These are phyloP conservation scores for Aspergillus sp. DNA, from an alignment of 2,329 filamentous ascomycete genomes.

Conservation along the genomic window DNA sequence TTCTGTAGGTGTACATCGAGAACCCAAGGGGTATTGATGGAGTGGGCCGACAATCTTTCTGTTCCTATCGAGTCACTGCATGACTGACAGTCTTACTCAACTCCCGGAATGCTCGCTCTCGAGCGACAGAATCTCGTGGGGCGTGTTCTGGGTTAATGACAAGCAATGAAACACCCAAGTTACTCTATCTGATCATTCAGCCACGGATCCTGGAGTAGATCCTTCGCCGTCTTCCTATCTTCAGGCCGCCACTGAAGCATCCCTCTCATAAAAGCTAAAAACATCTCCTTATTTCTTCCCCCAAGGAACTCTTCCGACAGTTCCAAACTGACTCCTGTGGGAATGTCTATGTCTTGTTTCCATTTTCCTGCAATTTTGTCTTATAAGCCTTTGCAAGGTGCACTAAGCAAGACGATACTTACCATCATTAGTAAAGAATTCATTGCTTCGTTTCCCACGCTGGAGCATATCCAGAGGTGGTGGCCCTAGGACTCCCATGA, in stretches of 20 bases:
- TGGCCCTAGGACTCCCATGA: slow-evolving; percentile 45
- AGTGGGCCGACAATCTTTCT: too few species aligned
- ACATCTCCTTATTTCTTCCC: slow-evolving; percentile 17
- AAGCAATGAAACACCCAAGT: too few species aligned
- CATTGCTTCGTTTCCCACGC: slow-evolving; percentile 32
- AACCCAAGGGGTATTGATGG: too few species aligned
- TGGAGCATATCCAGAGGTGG: slow-evolving; percentile 40
- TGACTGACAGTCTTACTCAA: too few species aligned
- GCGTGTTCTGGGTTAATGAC: too few species aligned
- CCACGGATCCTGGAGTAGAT: slow-evolving; percentile 21
- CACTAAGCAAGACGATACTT: slow-evolving; percentile 8
- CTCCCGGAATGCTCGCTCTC: too few species aligned
- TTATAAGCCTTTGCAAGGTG: slow-evolving; percentile 7
- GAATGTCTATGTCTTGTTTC: slow-evolving; percentile 22
- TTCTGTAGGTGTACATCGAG: too few species aligned
- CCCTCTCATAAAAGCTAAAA: slow-evolving; percentile 17
- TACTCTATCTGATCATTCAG: slow-evolving; percentile 6
- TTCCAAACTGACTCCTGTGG: slow-evolving; percentile 14
- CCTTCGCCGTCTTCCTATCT: slow-evolving; percentile 19
- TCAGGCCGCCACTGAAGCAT: slow-evolving; percentile 22
- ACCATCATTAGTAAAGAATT: slow-evolving; percentile 46
- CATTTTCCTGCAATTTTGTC: slow-evolving; percentile 14
- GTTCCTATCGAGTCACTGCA: too few species aligned
- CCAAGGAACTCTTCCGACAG: slow-evolving; percentile 19
- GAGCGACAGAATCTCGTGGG: too few species aligned